Evolutionary conservation across 768 basidiomycete genomes (phyloP).

Genomic region (Lactarius hatsudake): DNA sequence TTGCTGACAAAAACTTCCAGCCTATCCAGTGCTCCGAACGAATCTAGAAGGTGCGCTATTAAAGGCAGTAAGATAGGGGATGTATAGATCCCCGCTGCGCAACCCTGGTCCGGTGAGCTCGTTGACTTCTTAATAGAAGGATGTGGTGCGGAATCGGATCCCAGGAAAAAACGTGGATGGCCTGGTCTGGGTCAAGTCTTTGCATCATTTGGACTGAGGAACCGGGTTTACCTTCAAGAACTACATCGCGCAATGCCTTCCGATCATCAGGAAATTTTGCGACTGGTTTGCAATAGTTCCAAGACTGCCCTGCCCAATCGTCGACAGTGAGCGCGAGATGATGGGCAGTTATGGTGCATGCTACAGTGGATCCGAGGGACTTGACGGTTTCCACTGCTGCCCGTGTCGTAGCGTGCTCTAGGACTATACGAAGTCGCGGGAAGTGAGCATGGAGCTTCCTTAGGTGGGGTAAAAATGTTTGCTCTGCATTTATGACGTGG

Average conservation of each 20-base stretch:
- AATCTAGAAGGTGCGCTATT: slow-evolving; percentile 83
- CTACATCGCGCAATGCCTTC: slow-evolving; percentile 71
- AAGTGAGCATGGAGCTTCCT: slow-evolving; percentile 76
- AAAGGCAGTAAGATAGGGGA: slow-evolving; percentile 89
- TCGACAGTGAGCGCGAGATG: slow-evolving; percentile 93
- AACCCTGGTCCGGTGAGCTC: slow-evolving; percentile 65
- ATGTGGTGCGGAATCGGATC: slow-evolving; percentile 96
- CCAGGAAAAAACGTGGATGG: slow-evolving; percentile 94
- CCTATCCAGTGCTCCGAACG: slow-evolving; percentile 80
- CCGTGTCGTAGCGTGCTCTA: slow-evolving; percentile 94
- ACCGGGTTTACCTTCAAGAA: slow-evolving; percentile 58
- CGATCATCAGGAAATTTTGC: slow-evolving; percentile 95
- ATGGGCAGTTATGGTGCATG: slow-evolving; percentile 96
- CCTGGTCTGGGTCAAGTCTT: slow-evolving; percentile 43
- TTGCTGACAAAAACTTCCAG: slow-evolving; percentile 76
- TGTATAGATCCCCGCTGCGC: slow-evolving; percentile 96
- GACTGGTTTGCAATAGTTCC: slow-evolving; percentile 97
- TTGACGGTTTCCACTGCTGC: slow-evolving; percentile 88
- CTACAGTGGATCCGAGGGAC: slow-evolving; percentile 75
- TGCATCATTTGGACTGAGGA: neutral
- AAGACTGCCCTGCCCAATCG: slow-evolving; percentile 93
- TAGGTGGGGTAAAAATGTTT: slow-evolving; percentile 84
- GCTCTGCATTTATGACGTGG: slow-evolving; percentile 92
- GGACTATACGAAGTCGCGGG: slow-evolving; percentile 88
- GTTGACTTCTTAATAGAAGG: slow-evolving; percentile 64